Base-by-base conservation (phyloP, 345 rosid genomes). In the Salix dunnii region DNA sequence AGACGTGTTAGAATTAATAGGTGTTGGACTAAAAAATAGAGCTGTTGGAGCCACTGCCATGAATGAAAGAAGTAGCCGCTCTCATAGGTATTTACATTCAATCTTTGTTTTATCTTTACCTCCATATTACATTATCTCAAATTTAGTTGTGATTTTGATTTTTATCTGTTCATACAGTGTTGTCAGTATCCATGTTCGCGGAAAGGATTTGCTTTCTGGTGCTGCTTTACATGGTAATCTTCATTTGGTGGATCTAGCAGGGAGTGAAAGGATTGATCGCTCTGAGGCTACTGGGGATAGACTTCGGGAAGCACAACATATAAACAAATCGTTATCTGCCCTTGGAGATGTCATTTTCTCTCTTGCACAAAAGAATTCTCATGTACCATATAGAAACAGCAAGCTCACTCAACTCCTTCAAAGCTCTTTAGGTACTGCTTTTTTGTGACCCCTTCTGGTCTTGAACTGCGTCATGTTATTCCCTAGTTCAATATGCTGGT, bases 351-450 rank as follows among this genome's bases (percentile, higher is more conserved):
- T 96, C 3, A 89, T 96, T 76, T 96, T 91, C 58, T 88, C 99
- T 69, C 90, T 96, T 31, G 89, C 98, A 51, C 92, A 92, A 78
- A 96, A 94, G 87, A 87, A 86, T 81, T 21, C 95, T 6, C 99
- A 96, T 74, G 87, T 96, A 31, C 99, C 99, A 1, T 96, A 92
- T 68, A 88, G 99, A 83, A 96, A 96, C 75, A 96, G 99, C 97
- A 96, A 96, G 87, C 93, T 96, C 61, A 96, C 99, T 80, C 99
- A 96, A 80, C 75, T 96, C 65, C 97, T 96, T 55, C 99, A 96
- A 71, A 84, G 86, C 81, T 92, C 96, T 74, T 84, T 96, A 60
- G 99, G 99, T 89, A 81, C 33, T 25, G 61, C 5, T 61, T 43
- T 12, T 1, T 49, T 2, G 4, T 58, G 13, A 33, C 63, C 16